phyloP scores from a whole-genome alignment of 345 rosid genomes.

The Brassica cretica region DNA sequence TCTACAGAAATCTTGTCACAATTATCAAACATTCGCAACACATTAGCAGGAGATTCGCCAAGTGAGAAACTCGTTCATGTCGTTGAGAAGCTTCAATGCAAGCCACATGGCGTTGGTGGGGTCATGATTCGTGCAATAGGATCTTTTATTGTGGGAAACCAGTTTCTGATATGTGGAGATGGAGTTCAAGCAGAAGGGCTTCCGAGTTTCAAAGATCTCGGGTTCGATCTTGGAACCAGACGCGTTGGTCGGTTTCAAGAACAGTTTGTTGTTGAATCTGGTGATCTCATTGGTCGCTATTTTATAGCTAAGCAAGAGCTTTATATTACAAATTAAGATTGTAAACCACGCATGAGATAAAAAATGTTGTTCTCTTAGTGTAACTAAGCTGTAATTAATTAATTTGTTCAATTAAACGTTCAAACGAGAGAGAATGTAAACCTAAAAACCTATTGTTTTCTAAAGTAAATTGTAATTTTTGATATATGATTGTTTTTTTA shows the following conservation, averaged over 20 bases:
- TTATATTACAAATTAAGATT: slow-evolving; percentile 43
- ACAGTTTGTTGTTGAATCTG: slow-evolving; percentile 69
- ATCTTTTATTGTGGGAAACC: slow-evolving; percentile 82
- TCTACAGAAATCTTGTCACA: slow-evolving; percentile 55
- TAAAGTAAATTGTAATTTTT: not conserved
- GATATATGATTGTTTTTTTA: not conserved
- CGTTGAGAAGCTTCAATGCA: slow-evolving; percentile 86
- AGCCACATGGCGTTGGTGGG: slow-evolving; percentile 62
- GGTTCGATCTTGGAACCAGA: slow-evolving; percentile 68
- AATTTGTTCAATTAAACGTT: not conserved
- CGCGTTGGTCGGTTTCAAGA: slow-evolving; percentile 88
- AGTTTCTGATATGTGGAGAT: slow-evolving; percentile 90
- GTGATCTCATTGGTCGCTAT: slow-evolving; percentile 64
- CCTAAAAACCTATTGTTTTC: not conserved
- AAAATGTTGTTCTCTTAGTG: slow-evolving; percentile 7
- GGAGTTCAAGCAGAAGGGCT: slow-evolving; percentile 90
- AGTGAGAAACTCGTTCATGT: slow-evolving; percentile 82
- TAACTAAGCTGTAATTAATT: not conserved
- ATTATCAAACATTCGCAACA: slow-evolving; percentile 64
- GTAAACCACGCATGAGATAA: not conserved
- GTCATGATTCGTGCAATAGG: slow-evolving; percentile 77
- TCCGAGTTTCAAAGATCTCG: slow-evolving; percentile 80
- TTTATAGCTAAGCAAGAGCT: slow-evolving; percentile 75
- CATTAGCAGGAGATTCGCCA: slow-evolving; percentile 83
- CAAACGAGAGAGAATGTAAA: not conserved